Evolutionary conservation across 2,329 filamentous ascomycete species (phyloP).

Genomic region (Aaosphaeria pasadenensis): DNA sequence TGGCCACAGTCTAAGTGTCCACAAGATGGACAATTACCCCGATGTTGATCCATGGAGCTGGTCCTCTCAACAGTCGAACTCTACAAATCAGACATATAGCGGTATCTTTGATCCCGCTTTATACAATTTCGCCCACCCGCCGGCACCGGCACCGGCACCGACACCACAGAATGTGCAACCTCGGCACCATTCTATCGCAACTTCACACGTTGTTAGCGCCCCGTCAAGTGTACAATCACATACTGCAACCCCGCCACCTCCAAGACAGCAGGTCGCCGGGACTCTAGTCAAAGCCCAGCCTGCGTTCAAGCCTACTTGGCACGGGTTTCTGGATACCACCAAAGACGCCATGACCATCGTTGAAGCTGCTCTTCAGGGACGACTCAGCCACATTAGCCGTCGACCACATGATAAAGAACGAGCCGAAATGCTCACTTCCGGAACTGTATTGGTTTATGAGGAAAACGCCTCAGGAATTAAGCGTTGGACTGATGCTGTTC

Average conservation of each 20-base stretch:
- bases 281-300: conserved; percentile 35
- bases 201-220: conserved; percentile 21
- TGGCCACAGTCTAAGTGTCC: conserved; percentile 31
- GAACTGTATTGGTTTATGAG: conserved; percentile 88
- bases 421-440: conserved; percentile 72
- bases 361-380: conserved; percentile 71
- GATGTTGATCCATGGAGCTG: conserved; percentile 31
- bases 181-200: conserved; percentile 30
- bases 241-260: conserved; percentile 26
- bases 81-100: conserved; percentile 20
- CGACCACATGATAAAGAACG: conserved; percentile 85
- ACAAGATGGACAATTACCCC: conserved; percentile 31
- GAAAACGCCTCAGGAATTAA: conserved; percentile 89
- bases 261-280: conserved; percentile 24
- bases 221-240: conserved; percentile 4
- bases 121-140: conserved; percentile 22
- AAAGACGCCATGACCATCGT: conserved; percentile 77
- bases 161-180: conserved; percentile 16
- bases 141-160: conserved; percentile 5
- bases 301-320: conserved; percentile 60
- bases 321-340: conserved; percentile 66
- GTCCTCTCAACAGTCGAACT: conserved; percentile 20
- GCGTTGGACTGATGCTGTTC: conserved; percentile 87
- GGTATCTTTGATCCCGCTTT: conserved; percentile 29
- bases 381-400: conserved; percentile 72